These are phyloP conservation scores for Phytophthora multivora DNA, from an alignment of 352 stramenopile species.

Conservation along the genomic window DNA sequence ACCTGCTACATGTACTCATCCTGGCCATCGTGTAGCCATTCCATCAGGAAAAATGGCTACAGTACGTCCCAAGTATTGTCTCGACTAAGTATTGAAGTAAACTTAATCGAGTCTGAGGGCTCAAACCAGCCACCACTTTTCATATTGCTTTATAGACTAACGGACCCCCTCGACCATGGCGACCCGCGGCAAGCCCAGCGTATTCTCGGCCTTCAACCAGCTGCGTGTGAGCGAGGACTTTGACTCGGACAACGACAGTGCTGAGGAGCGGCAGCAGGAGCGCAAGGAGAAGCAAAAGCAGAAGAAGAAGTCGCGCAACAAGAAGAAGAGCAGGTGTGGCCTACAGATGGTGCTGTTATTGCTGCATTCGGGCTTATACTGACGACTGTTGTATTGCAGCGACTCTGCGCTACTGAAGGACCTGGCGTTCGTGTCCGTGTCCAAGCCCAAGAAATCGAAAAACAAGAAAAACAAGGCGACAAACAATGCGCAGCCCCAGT, in stretches of 20 bases:
- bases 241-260: slow-evolving; percentile 53
- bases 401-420: slow-evolving; percentile 74
- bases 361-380: background rate
- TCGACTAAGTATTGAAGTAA: background rate
- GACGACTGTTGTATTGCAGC: slow-evolving; percentile 28
- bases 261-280: slow-evolving; percentile 58
- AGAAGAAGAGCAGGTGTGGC: slow-evolving; percentile 74
- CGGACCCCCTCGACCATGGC: slow-evolving; percentile 32
- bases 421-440: slow-evolving; percentile 66
- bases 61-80: background rate
- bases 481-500: slow-evolving; percentile 18
- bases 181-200: slow-evolving; percentile 64
- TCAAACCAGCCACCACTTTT: slow-evolving; percentile 30
- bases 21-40: slow-evolving; percentile 2
- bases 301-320: slow-evolving; percentile 76
- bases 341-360: background rate
- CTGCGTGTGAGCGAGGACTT: slow-evolving; percentile 45
- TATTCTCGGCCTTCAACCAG: slow-evolving; percentile 71
- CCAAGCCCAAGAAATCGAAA: slow-evolving; percentile 75
- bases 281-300: slow-evolving; percentile 67
- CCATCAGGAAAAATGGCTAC: background rate
- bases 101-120: slow-evolving; percentile 5
- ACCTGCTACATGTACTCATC: background rate
- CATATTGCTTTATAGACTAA: slow-evolving; percentile 11
- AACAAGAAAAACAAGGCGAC: slow-evolving; percentile 37